Evolutionary conservation across 2,329 filamentous ascomycete species (phyloP).

Genomic region (Sclerotinia minor): DNA sequence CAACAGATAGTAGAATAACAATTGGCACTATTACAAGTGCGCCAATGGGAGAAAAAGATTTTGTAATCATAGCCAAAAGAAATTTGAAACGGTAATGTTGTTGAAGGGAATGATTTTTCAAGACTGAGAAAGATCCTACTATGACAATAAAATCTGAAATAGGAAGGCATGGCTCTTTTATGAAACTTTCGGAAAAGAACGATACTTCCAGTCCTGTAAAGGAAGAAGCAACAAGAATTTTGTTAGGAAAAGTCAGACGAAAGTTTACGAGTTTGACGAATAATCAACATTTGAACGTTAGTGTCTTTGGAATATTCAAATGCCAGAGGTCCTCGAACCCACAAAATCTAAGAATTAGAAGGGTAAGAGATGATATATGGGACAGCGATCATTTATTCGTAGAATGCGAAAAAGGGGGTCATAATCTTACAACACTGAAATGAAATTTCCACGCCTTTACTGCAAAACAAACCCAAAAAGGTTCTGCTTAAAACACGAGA

Average conservation of each 20-base stretch:
- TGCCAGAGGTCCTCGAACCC: background rate
- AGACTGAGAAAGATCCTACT: background rate
- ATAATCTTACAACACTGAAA: background rate
- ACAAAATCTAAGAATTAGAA: background rate
- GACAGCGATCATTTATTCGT: background rate
- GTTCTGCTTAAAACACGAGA: background rate
- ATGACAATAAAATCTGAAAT: background rate
- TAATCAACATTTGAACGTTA: background rate
- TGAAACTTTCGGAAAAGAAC: background rate
- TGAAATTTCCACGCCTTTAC: background rate
- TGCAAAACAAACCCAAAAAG: background rate
- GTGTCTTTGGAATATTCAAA: background rate
- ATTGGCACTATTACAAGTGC: constrained; percentile 51
- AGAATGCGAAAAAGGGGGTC: background rate
- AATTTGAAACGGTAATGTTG: constrained; percentile 31
- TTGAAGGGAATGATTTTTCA: constrained; percentile 27
- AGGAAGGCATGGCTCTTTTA: background rate
- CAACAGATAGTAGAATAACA: constrained; percentile 43
- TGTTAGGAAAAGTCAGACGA: no score
- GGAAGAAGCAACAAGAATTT: background rate
- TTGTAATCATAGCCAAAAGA: constrained; percentile 43
- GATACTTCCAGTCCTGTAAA: background rate
- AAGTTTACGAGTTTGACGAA: background rate
- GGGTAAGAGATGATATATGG: background rate
- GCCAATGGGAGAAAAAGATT: constrained; percentile 45